Percentiles rank a stretch among this genome's conserved stretches.
phyloP scores from a whole-genome alignment of 177 flowering plant species.

The Telopea speciosissima region DNA sequence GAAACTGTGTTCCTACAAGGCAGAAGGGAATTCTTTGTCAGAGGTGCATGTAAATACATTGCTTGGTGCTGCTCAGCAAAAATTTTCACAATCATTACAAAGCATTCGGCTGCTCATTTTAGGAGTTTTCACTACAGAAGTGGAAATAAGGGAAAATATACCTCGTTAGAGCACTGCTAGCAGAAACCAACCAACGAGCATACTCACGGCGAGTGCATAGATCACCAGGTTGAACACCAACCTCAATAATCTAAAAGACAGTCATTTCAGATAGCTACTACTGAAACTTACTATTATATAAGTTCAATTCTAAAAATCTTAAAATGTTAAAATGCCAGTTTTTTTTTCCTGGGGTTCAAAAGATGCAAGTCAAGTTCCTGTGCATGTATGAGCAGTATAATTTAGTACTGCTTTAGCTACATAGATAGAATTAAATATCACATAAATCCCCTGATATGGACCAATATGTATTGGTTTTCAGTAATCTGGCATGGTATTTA shows the following conservation, averaged over 20 bases:
- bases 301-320: not conserved
- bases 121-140: not conserved
- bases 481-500: too few species aligned
- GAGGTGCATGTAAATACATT: not conserved
- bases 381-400: not conserved
- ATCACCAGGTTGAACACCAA: conserved; percentile 69
- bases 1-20: conserved; percentile 43
- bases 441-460: too few species aligned
- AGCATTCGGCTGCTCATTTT: not conserved
- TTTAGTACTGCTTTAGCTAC: too few species aligned
- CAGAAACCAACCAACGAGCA: conserved; percentile 96
- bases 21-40: conserved; percentile 3
- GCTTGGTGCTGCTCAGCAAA: not conserved
- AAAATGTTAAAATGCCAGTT: not conserved
- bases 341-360: not conserved
- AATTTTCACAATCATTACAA: not conserved
- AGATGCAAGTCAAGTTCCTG: not conserved
- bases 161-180: conserved; percentile 88
- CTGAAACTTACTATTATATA: not conserved
- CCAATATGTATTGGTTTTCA: too few species aligned
- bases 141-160: conserved; percentile 17
- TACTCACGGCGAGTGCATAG: conserved; percentile 94
- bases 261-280: not conserved
- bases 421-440: too few species aligned
- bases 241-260: conserved; percentile 70